Conservation (phyloP, 495 filamentous ascomycete species). For the Penicillium mononematosum region DNA sequence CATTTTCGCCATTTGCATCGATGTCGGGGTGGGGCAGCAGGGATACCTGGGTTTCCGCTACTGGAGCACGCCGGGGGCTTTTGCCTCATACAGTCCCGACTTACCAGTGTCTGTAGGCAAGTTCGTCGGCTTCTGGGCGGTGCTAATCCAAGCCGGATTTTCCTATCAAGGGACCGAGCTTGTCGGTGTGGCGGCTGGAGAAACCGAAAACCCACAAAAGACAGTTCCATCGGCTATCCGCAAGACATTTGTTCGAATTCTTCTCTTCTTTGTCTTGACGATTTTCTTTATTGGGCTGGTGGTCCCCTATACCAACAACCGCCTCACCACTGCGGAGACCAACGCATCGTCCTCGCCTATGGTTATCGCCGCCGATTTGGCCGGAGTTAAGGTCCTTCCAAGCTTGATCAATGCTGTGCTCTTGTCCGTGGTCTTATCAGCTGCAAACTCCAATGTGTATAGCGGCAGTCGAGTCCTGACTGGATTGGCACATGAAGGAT, state of each 20-base stretch:
- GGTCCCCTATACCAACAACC: slow-evolving; percentile 47
- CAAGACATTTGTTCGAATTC: slow-evolving; percentile 66
- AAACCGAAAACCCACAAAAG: slow-evolving; percentile 61
- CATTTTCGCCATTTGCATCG: slow-evolving; percentile 58
- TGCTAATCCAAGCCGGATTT: slow-evolving; percentile 53
- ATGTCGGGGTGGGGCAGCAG: slow-evolving; percentile 56
- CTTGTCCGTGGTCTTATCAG: slow-evolving; percentile 64
- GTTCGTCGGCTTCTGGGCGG: slow-evolving; percentile 42
- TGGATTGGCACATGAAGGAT: slow-evolving; percentile 58
- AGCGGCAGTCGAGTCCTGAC: slow-evolving; percentile 64
- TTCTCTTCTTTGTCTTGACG: slow-evolving; percentile 64
- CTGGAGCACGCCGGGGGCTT: slow-evolving; percentile 63
- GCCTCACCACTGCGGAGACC: slow-evolving; percentile 33
- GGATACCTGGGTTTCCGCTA: slow-evolving; percentile 57
- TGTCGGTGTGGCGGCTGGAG: slow-evolving; percentile 64
- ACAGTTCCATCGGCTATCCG: slow-evolving; percentile 65
- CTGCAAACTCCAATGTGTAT: slow-evolving; percentile 77
- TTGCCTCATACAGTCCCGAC: slow-evolving; percentile 54
- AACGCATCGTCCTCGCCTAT: slow-evolving; percentile 65
- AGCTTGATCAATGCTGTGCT: slow-evolving; percentile 77
- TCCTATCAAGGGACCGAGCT: slow-evolving; percentile 69
- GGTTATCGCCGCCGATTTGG: slow-evolving; percentile 59
- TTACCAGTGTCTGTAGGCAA: slow-evolving; percentile 56
- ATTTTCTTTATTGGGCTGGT: slow-evolving; percentile 69
- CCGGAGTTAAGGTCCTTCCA: slow-evolving; percentile 63